Percentiles rank a stretch among this genome's conserved stretches.
These are phyloP conservation scores for Populus simonii DNA, from an alignment of 345 rosid species.

Conservation along the genomic window DNA sequence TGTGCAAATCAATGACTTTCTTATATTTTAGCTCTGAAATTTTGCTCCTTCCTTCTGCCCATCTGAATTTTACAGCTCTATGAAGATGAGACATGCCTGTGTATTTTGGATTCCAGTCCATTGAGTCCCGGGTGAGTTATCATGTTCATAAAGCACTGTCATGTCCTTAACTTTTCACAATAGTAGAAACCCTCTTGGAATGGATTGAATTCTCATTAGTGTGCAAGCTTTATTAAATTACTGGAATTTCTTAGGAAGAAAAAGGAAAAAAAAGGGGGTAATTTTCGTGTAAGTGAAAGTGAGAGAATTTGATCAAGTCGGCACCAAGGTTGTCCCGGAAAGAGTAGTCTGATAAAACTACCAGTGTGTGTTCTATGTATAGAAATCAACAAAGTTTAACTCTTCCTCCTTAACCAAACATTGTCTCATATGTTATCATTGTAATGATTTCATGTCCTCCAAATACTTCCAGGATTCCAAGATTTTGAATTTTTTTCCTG, in stretches of 20 bases:
- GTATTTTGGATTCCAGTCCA: slow-evolving; percentile 82
- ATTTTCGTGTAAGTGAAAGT: too few relatives aligned
- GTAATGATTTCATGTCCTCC: too few relatives aligned
- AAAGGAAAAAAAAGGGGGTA: too few relatives aligned
- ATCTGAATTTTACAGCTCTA: slow-evolving; percentile 50
- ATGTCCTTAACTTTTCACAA: not conserved
- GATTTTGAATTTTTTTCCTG: not conserved
- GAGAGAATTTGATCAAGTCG: too few relatives aligned
- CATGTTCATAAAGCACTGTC: slow-evolving; percentile 8
- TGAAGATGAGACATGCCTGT: slow-evolving; percentile 84
- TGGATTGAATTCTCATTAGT: not conserved
- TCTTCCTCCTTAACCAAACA: too few relatives aligned
- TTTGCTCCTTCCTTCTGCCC: not conserved
- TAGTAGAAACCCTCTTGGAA: not conserved
- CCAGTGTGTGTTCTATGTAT: too few relatives aligned
- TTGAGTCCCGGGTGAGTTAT: slow-evolving; percentile 84
- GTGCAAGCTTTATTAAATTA: too few relatives aligned
- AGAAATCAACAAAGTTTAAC: too few relatives aligned
- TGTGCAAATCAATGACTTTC: not conserved
- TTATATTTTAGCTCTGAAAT: not conserved
- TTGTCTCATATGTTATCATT: too few relatives aligned
- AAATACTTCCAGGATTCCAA: not conserved
- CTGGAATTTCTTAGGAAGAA: too few relatives aligned
- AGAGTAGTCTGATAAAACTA: too few relatives aligned
- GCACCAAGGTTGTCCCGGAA: too few relatives aligned